A percentile compares a stretch with the other conserved stretches of the same genome.
Conservation (phyloP, 2,329 filamentous ascomycete genomes). For the Arthroderma sp. region DNA sequence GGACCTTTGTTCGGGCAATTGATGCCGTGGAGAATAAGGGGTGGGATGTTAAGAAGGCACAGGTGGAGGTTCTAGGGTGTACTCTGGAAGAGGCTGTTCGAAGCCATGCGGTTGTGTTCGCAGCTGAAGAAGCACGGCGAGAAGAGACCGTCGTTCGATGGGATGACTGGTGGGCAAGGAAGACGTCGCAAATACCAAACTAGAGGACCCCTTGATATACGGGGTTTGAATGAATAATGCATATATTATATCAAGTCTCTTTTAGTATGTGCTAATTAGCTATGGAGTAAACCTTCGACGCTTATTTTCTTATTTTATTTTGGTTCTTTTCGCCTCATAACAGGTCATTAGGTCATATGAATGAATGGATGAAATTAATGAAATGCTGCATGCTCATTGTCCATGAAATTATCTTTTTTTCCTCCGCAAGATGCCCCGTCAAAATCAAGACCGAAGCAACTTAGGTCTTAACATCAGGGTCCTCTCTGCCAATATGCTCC, state of each 20-base stretch:
- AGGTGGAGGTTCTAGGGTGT: constrained; percentile 65
- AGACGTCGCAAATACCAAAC: constrained; percentile 28
- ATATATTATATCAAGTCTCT: background rate
- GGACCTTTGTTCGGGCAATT: constrained; percentile 73
- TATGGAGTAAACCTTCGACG: background rate
- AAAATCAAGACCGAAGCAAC: background rate
- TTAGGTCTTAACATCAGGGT: constrained; percentile 95
- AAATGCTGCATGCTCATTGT: background rate
- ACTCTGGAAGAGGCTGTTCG: constrained; percentile 75
- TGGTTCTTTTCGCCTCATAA: background rate
- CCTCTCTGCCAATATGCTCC: constrained; percentile 80
- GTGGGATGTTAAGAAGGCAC: constrained; percentile 56
- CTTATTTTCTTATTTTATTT: background rate
- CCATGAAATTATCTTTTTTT: background rate
- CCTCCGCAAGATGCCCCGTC: background rate
- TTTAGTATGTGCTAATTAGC: background rate
- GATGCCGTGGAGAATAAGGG: constrained; percentile 62
- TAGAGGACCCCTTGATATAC: background rate
- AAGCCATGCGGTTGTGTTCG: constrained; percentile 88
- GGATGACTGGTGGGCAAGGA: constrained; percentile 59
- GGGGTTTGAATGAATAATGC: background rate
- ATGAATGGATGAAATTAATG: background rate
- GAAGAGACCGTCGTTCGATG: constrained; percentile 61
- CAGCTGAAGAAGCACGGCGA: constrained; percentile 73
- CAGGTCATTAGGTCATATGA: background rate